Base-by-base conservation (phyloP, 495 filamentous ascomycete species). In the Talaromyces borbonicus region DNA sequence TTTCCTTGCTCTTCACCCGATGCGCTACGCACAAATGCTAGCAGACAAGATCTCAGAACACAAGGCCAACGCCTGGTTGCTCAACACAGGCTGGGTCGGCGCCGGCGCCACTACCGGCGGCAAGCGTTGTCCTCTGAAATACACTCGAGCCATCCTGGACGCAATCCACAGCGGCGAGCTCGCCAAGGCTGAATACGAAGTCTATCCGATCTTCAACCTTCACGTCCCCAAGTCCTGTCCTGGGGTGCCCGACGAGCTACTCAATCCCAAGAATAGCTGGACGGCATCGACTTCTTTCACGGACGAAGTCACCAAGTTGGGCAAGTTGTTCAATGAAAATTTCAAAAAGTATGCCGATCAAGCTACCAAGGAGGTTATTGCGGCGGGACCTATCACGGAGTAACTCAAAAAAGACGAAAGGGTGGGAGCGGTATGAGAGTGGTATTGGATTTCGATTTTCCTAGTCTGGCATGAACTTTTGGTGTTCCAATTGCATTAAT, bases 11-110 rank as follows among this genome's bases (percentile, higher is more conserved):
- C 82, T 98, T 37, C 93, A 97, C 77, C 92, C 92, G 51, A 98
- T 98, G 93, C 84, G 90, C 66, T 98, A 98, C 68, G 92, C 92
- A 49, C 79, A 78, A 68, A 98, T 98, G 92, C 75, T 98, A 30
- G 90, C 93, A 38, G 87, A 95, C 56, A 97, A 97, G 82, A 97
- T 98, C 68, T 77, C 86, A 55, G 59, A 86, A 51, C 89, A 98
- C 81, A 86, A 87, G 60, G 85, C 87, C 67, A 94, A 97, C 64
- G 92, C 92, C 60, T 98, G 92, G 92, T 74, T 98, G 44, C 80
- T 98, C 63, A 98, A 98, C 80, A 98, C 92, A 52, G 92, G 92
- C 51, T 98, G 93, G 93, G 90, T 95, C 60, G 93, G 93, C 62
- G 93, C 92, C 61, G 87, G 90, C 56, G 88, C 87, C 61, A 80